Base-by-base conservation (phyloP, 495 filamentous ascomycete species). In the Recurvomyces mirabilis region DNA sequence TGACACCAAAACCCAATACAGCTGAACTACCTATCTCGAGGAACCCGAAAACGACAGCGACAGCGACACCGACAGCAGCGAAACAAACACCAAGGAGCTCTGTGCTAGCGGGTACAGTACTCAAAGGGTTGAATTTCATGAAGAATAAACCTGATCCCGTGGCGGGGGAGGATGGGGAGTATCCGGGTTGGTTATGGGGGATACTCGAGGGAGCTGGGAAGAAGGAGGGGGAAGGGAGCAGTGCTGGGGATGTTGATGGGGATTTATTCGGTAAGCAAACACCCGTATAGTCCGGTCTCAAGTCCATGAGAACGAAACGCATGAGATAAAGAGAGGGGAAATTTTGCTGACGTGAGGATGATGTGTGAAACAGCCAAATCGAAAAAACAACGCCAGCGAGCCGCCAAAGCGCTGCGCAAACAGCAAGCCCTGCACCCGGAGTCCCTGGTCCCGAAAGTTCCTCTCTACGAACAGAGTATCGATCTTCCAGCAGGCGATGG, bases 111-210 rank as follows among this genome's bases (percentile, higher is more conserved):
- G 91, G 91, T 15, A 87, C 83, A 2, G 65, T 71, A 25, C 58
- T 98, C 41, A 77, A 68, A 23, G 86, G 87, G 5, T 70, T 98
- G 48, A 93, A 87, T 61, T 94, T 91, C 67, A 67, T 93, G 56
- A 95, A 94, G 68, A 71, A 71, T 29, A 78, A 86, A 57, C 77
- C 78, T 0, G 73, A 77, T 44, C 62, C 77, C 4, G 52, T 93
- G 10, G 91, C 91, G 22, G 66, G 77, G 54, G 73, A 81, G 41
- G 91, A 98, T 60, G 65, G 73, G 24, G 87, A 86, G 42, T 98
- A 98, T 66, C 91, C 91, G 13, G 72, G 68, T 11, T 98, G 91
- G 91, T 65, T 98, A 41, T 98, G 91, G 91, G 64, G 57, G 0
- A 73, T 87, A 51, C 65, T 95, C 19, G 72, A 59, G 58, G n/a